Evolutionary conservation across 345 rosid genomes (phyloP).

Genomic region (Aquilaria yunnanensis): DNA sequence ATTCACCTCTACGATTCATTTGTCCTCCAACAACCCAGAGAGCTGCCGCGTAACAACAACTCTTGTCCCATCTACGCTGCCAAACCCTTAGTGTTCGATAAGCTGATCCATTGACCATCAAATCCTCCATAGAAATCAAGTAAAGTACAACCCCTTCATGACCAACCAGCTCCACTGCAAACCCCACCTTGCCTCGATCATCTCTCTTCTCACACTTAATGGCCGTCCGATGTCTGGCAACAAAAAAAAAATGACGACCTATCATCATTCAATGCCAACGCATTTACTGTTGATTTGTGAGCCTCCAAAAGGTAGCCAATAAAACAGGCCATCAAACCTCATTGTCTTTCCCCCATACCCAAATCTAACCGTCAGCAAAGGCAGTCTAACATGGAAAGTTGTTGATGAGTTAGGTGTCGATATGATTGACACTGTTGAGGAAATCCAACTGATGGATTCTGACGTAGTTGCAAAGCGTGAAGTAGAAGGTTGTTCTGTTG

Average conservation of each 20-base stretch:
- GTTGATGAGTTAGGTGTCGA: no score
- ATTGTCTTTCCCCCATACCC: conserved; percentile 29
- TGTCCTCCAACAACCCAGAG: no score
- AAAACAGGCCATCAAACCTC: conserved; percentile 19
- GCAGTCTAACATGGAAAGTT: conserved; percentile 21
- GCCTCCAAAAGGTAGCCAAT: conserved; percentile 22
- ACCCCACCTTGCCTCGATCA: conserved; percentile 15
- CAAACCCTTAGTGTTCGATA: conserved; percentile 46
- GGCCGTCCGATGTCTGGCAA: conserved; percentile 27
- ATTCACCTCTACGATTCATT: no score
- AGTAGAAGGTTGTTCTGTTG: no score
- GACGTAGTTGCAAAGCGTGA: no score
- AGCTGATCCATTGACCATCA: conserved; percentile 36
- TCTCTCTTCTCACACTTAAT: conserved; percentile 28
- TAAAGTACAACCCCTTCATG: conserved; percentile 36
- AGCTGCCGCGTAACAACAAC: conserved; percentile 23
- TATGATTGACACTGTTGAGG: no score
- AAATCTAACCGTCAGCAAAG: conserved; percentile 30
- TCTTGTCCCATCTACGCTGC: conserved; percentile 18
- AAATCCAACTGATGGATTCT: no score
- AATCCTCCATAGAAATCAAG: conserved; percentile 23
- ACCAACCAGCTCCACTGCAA: conserved; percentile 28
- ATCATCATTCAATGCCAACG: conserved; percentile 29
- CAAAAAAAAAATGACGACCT: conserved; percentile 35
- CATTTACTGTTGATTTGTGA: conserved; percentile 38